Percentiles rank a stretch among this genome's conserved stretches.
Conservation (phyloP, 1,284 basidiomycete species). For the Athelia sp. region DNA sequence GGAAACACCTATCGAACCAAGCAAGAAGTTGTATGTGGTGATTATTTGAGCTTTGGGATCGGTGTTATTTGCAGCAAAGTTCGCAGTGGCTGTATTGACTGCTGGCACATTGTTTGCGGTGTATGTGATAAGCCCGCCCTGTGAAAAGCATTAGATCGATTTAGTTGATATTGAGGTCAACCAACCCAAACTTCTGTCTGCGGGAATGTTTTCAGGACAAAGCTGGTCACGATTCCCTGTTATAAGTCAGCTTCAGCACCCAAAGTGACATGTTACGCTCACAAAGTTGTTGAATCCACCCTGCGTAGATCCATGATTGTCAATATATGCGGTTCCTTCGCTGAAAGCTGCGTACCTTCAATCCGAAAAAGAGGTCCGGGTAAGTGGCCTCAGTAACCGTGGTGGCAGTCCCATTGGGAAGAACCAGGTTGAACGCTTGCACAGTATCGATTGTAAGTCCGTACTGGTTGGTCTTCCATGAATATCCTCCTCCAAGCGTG, state of each 20-base stretch:
- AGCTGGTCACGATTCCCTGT: slow-evolving; percentile 58
- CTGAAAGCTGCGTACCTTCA: slow-evolving; percentile 28
- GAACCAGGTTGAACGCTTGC: slow-evolving; percentile 39
- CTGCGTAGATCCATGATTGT: slow-evolving; percentile 21
- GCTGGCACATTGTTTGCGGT: slow-evolving; percentile 28
- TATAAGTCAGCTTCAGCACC: not conserved
- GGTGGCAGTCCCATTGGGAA: slow-evolving; percentile 38
- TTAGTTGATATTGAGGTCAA: not conserved
- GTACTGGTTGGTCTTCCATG: slow-evolving; percentile 46
- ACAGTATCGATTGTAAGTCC: slow-evolving; percentile 49
- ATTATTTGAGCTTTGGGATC: slow-evolving; percentile 60
- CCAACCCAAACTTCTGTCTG: slow-evolving; percentile 58
- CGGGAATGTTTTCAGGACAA: slow-evolving; percentile 47
- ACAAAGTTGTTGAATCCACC: slow-evolving; percentile 62
- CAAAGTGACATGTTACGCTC: slow-evolving; percentile 9
- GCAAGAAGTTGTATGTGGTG: slow-evolving; percentile 44
- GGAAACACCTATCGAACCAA: slow-evolving; percentile 33
- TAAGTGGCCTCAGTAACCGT: slow-evolving; percentile 33
- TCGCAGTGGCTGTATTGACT: slow-evolving; percentile 41
- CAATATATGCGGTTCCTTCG: not conserved
- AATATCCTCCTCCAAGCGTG: slow-evolving; percentile 55
- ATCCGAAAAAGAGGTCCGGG: slow-evolving; percentile 40
- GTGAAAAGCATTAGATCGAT: not conserved
- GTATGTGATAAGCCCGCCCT: slow-evolving; percentile 53
- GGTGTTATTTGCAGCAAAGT: slow-evolving; percentile 41